Evolutionary conservation across 179 eudicot species (phyloP), one percentile per base, ranked within the genome.

Genomic region (Nepenthes alata): DNA sequence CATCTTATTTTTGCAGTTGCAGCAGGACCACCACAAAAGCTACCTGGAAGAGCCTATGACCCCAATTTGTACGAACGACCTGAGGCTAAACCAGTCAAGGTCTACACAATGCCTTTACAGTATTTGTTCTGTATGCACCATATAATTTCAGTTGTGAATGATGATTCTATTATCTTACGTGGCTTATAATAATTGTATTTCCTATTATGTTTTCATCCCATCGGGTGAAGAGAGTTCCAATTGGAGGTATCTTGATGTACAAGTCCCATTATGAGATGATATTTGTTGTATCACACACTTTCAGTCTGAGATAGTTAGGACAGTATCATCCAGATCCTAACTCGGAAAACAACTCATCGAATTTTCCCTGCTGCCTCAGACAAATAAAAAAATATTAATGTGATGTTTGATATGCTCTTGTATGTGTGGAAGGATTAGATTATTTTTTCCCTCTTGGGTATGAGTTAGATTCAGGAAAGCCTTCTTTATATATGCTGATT

Each of bases 61-160:
- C 55, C 75, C 62, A 68, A 72, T 55, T 34, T 70, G 49, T 86
- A 78, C 62, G 95, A 87, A 61, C 77, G 74, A 2, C 57, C 75
- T 61, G 95, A 81, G 74, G 75, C 74, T 67, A 91, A 86, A 55
- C 38, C 83, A 56, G 57, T 66, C 47, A 85, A 89, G 96, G 98
- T 85, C 41, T 36, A 85, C 57, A 36, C 47, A 11, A 58, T 11
- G 41, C n/a, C n/a, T 52, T 52, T 7, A 13, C 5, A 4, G 13
- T 2, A 52, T 57, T 38, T 55, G 39, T 57, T 6, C 15, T 51
- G 16, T 38, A 52, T 37, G 15, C 11, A 37, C 8, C 36, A 41
- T 47, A 10, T 47, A 54, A n/a, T 54, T 25, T 54, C 36, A 14
- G 57, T 4, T 34, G 10, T 54, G 13, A 5, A 2, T 55, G 36